Percentiles rank a stretch among this genome's conserved stretches.
phyloP scores from a whole-genome alignment of 257 asterid genomes.

The Ajuga chamaepitys region DNA sequence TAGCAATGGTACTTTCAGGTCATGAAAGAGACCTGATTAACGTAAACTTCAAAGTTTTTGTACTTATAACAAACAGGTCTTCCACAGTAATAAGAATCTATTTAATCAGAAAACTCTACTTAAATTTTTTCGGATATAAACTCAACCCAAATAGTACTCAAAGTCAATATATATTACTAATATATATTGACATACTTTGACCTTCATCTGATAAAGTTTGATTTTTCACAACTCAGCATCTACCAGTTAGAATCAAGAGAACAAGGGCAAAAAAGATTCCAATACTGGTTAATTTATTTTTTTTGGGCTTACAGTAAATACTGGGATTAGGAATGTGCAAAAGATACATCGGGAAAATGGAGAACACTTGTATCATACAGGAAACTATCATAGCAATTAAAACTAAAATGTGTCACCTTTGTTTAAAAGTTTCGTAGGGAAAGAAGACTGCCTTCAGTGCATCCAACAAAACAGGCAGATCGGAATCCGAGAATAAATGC shows the following conservation, averaged over 20 bases:
- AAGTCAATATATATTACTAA: too few species aligned
- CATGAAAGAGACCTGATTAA: too few species aligned
- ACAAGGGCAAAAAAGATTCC: not conserved
- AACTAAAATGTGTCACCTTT: conserved; percentile 37
- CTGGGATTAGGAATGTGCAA: not conserved
- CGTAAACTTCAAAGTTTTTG: too few species aligned
- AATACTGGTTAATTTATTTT: not conserved
- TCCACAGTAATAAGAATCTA: not conserved
- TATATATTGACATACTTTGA: not conserved
- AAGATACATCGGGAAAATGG: not conserved
- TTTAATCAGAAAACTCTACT: not conserved
- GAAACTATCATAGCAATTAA: not conserved
- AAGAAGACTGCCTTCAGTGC: conserved; percentile 77
- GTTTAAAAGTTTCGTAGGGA: conserved; percentile 86
- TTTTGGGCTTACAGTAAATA: too few species aligned
- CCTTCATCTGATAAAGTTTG: not conserved
- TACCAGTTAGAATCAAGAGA: conserved; percentile 8
- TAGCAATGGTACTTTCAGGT: too few species aligned
- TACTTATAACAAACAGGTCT: not conserved
- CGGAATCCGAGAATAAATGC: conserved; percentile 79
- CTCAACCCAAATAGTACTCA: too few species aligned
- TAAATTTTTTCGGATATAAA: too few species aligned
- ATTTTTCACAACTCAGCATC: conserved; percentile 8
- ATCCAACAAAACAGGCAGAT: conserved; percentile 60
- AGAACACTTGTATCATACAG: not conserved